These are phyloP conservation scores for Mrakia gelida DNA, from an alignment of 768 basidiomycete genomes.

Conservation along the genomic window DNA sequence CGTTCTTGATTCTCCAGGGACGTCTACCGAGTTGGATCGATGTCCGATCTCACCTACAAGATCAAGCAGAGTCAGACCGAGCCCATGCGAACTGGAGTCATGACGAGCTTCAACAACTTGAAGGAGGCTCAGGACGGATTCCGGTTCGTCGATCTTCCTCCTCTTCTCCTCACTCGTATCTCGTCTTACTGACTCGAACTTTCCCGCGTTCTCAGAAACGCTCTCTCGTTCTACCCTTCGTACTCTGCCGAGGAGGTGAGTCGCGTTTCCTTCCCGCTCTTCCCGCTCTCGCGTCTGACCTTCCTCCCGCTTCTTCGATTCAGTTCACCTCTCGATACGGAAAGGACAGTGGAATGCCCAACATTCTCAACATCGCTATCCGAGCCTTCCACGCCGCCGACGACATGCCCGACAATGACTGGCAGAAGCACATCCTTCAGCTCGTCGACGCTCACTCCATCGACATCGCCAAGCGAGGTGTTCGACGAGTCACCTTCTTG, in stretches of 20 bases:
- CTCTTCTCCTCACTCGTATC: neutral
- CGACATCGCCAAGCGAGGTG: constrained; percentile 66
- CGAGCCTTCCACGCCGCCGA: constrained; percentile 79
- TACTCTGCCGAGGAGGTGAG: constrained; percentile 31
- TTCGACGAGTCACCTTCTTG: constrained; percentile 85
- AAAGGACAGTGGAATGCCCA: constrained; percentile 67
- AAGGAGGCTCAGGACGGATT: constrained; percentile 34
- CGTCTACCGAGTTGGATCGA: constrained; percentile 77
- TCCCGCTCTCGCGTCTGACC: neutral
- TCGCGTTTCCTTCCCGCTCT: neutral
- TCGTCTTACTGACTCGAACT: neutral
- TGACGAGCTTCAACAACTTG: constrained; percentile 82
- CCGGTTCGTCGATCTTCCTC: neutral
- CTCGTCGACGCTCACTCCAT: constrained; percentile 66
- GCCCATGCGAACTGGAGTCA: constrained; percentile 82
- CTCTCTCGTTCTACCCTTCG: constrained; percentile 29
- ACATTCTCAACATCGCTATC: constrained; percentile 89
- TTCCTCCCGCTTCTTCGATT: constrained; percentile 55
- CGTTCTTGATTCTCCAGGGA: constrained; percentile 43
- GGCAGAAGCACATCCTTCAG: constrained; percentile 62
- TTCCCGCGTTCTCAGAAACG: neutral
- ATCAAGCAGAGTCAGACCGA: constrained; percentile 77
- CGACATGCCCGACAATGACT: constrained; percentile 69
- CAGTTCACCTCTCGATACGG: constrained; percentile 77
- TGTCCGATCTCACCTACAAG: constrained; percentile 91